phyloP scores from a whole-genome alignment of 2,329 filamentous ascomycete genomes.

The Graphiopsis chlorocephala region DNA sequence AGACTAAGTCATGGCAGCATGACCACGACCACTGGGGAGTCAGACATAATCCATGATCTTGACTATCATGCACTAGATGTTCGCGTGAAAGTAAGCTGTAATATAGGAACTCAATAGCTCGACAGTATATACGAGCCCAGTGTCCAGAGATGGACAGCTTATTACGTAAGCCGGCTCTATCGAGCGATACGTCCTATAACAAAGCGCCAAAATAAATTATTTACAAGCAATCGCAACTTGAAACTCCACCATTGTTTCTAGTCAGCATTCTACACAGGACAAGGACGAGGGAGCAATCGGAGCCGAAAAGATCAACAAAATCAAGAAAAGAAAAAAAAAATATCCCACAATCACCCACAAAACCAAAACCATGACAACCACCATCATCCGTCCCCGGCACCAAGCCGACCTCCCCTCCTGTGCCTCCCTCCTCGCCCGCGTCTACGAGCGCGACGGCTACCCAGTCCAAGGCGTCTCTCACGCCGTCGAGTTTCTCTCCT shows the following conservation, averaged over 20 bases:
- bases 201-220: no score
- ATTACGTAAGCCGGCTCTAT: not conserved
- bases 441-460: conserved; percentile 26
- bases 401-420: conserved; percentile 24
- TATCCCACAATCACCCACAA: not conserved
- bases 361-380: not conserved
- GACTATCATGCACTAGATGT: not conserved
- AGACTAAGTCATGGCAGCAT: not conserved
- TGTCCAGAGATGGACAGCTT: not conserved
- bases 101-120: not conserved
- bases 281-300: no score
- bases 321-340: not conserved
- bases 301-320: no score
- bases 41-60: not conserved
- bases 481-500: conserved; percentile 15
- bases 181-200: no score
- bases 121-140: not conserved
- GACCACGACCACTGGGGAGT: not conserved
- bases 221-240: no score
- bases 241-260: no score
- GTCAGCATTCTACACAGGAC: no score
- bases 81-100: not conserved
- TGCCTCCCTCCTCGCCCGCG: conserved; percentile 22
- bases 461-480: conserved; percentile 28
- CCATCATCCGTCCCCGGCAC: conserved; percentile 5